Conservation (phyloP, 768 basidiomycete species). For the Termitomyces sp. region DNA sequence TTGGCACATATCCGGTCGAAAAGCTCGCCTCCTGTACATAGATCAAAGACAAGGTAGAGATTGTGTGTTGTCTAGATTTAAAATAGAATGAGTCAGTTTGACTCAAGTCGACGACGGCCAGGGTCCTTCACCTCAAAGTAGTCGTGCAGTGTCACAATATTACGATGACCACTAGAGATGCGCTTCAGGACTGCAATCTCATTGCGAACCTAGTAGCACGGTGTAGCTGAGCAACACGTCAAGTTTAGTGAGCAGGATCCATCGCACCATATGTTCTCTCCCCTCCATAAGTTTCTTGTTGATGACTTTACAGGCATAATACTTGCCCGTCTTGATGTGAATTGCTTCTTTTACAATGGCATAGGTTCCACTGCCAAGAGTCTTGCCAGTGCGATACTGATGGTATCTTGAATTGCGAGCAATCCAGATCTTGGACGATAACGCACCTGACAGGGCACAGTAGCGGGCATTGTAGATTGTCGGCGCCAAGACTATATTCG, state of each 20-base stretch:
- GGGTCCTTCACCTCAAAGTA: conserved; percentile 77
- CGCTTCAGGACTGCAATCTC: conserved; percentile 94
- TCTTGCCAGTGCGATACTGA: conserved; percentile 85
- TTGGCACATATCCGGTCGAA: conserved; percentile 98
- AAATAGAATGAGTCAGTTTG: neutral
- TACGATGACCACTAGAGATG: conserved; percentile 83
- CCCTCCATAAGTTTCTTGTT: conserved; percentile 99
- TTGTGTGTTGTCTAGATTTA: conserved; percentile 80
- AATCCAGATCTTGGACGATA: conserved; percentile 7
- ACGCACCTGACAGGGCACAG: conserved; percentile 44
- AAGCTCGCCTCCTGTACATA: conserved; percentile 97
- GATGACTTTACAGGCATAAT: conserved; percentile 99
- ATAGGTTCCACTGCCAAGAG: conserved; percentile 88
- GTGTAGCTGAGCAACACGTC: conserved; percentile 3
- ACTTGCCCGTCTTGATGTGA: conserved; percentile 85
- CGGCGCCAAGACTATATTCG: conserved; percentile 7
- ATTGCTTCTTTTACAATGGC: conserved; percentile 95
- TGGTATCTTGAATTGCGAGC: conserved; percentile 1
- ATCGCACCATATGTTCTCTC: conserved; percentile 89
- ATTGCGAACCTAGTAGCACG: conserved; percentile 73
- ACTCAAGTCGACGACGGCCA: neutral
- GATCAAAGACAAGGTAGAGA: conserved; percentile 91
- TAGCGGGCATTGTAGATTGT: conserved; percentile 25
- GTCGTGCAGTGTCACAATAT: conserved; percentile 92
- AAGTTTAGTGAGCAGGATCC: conserved; percentile 1